Conservation (phyloP, 495 filamentous ascomycete species). For the Talaromyces thailandensis region DNA sequence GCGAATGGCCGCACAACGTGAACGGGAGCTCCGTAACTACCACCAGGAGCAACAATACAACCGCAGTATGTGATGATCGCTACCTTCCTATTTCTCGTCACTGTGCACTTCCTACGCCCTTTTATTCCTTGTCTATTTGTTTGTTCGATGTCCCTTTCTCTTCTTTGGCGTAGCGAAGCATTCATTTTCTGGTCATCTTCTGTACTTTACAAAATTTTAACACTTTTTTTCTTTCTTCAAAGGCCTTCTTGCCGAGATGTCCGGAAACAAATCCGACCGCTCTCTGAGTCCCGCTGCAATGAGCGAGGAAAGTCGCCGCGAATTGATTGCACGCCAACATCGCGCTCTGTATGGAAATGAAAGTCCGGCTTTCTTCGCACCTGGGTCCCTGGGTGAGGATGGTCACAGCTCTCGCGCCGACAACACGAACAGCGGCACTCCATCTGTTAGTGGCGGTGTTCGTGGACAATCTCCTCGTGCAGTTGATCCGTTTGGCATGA, state of each 20-base stretch:
- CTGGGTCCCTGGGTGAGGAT: conserved; percentile 55
- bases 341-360: conserved; percentile 82
- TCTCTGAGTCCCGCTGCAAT: conserved; percentile 82
- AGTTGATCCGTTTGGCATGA: conserved; percentile 53
- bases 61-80: conserved; percentile 71
- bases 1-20: conserved; percentile 95
- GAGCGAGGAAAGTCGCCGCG: conserved; percentile 93
- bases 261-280: conserved; percentile 78
- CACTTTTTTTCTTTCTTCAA: conserved; percentile 37
- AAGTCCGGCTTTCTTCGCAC: conserved; percentile 49
- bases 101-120: conserved; percentile 15
- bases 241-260: conserved; percentile 78
- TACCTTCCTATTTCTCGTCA: conserved; percentile 21
- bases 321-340: conserved; percentile 91
- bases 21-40: conserved; percentile 98
- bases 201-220: conserved; percentile 45
- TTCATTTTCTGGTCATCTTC: conserved; percentile 10
- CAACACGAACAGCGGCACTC: conserved; percentile 47
- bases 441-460: conserved; percentile 37
- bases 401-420: conserved; percentile 46
- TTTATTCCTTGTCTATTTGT: conserved; percentile 31
- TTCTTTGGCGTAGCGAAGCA: conserved; percentile 28
- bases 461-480: conserved; percentile 52
- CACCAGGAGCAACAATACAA: conserved; percentile 99
- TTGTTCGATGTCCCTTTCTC: conserved; percentile 20